These are phyloP conservation scores for Thermochaetoides thermophila DNA, from an alignment of 495 filamentous ascomycete species.

Conservation along the genomic window DNA sequence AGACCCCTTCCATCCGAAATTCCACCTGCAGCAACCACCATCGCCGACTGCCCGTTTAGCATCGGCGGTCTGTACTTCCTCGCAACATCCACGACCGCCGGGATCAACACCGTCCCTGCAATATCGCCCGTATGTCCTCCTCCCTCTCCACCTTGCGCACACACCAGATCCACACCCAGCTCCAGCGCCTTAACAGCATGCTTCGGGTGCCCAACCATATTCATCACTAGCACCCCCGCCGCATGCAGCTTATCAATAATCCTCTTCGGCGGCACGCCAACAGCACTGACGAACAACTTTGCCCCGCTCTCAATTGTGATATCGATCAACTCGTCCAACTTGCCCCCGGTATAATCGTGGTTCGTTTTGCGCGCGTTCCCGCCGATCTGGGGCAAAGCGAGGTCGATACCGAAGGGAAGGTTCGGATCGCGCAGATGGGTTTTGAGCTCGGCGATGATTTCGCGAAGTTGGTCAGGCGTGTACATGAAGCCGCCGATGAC, in stretches of 20 bases:
- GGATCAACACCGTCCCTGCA: conserved; percentile 57
- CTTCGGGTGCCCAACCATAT: conserved; percentile 87
- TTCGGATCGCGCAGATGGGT: conserved; percentile 41
- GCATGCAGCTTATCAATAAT: conserved; percentile 59
- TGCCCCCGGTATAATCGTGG: conserved; percentile 79
- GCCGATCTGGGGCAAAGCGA: conserved; percentile 74
- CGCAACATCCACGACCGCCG: conserved; percentile 62
- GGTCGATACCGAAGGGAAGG: conserved; percentile 75
- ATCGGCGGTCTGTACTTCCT: conserved; percentile 39
- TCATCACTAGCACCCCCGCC: conserved; percentile 72
- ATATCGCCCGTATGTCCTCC: conserved; percentile 70
- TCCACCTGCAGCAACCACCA: conserved; percentile 66
- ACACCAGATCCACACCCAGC: conserved; percentile 70
- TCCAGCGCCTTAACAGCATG: conserved; percentile 74
- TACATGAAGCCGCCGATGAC: conserved; percentile 77
- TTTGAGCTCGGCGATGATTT: conserved; percentile 75
- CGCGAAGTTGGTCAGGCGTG: conserved; percentile 60
- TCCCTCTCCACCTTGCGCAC: conserved; percentile 67
- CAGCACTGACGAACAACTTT: conserved; percentile 68
- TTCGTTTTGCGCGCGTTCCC: conserved; percentile 69
- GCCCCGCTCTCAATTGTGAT: conserved; percentile 64
- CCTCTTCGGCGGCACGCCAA: conserved; percentile 59
- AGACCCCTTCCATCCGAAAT: conserved; percentile 56
- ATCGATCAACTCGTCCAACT: conserved; percentile 67
- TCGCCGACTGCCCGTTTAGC: conserved; percentile 32